Conservation (phyloP, 192 early-diverging fungal species). For the Coemansia sp. region DNA sequence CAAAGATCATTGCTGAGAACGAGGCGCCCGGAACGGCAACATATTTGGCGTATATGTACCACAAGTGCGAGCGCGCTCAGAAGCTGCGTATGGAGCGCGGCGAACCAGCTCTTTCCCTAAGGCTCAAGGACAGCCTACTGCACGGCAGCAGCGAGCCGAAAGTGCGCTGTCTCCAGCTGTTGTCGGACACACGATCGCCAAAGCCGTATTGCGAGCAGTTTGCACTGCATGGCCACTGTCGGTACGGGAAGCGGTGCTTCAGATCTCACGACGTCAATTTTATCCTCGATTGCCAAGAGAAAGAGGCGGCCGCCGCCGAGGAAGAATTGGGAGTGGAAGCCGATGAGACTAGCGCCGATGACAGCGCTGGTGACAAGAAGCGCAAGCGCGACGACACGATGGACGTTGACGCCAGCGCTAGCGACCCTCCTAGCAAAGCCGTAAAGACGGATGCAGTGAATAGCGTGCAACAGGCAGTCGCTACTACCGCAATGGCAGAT, state of each 20-base stretch:
- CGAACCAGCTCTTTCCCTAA: slow-evolving; percentile 25
- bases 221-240: slow-evolving; percentile 85
- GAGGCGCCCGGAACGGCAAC: slow-evolving; percentile 24
- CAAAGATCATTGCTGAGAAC: slow-evolving; percentile 77
- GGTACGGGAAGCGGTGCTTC: slow-evolving; percentile 65
- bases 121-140: slow-evolving; percentile 18
- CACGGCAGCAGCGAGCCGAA: slow-evolving; percentile 2
- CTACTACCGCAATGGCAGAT: not conserved
- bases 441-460: not conserved
- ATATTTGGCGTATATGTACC: slow-evolving; percentile 46
- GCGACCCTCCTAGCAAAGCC: not conserved
- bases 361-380: slow-evolving; percentile 9
- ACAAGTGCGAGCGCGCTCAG: slow-evolving; percentile 46
- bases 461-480: not conserved
- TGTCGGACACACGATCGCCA: not conserved
- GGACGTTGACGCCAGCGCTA: not conserved
- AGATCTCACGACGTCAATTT: slow-evolving; percentile 85
- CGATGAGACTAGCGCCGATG: not conserved
- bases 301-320: slow-evolving; percentile 3
- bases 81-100: slow-evolving; percentile 14
- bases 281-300: slow-evolving; percentile 76
- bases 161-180: not conserved
- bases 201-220: slow-evolving; percentile 76
- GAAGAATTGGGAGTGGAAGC: slow-evolving; percentile 3
- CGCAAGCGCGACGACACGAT: slow-evolving; percentile 12